These are phyloP conservation scores for Gossypium thurberi DNA, from an alignment of 345 rosid species.

Conservation along the genomic window DNA sequence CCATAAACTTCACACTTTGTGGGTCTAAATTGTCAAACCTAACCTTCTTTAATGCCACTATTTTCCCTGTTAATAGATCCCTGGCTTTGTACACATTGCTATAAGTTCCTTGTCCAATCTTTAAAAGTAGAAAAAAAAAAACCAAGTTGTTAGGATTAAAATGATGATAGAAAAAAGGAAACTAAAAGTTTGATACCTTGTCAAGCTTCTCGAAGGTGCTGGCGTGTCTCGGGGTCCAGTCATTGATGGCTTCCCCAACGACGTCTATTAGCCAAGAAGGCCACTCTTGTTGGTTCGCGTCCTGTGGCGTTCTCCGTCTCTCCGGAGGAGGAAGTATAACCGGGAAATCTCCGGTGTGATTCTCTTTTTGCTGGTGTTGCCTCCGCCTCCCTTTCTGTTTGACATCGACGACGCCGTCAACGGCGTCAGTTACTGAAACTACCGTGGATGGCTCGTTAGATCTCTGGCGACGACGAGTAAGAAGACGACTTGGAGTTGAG, in stretches of 20 bases:
- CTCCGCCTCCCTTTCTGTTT: constrained; percentile 20
- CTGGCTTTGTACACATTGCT: constrained; percentile 91
- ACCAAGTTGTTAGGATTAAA: neutral
- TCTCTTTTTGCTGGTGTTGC: constrained; percentile 24
- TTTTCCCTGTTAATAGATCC: constrained; percentile 72
- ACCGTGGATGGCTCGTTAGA: constrained; percentile 19
- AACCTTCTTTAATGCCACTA: constrained; percentile 89
- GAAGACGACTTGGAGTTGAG: neutral
- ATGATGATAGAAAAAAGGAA: neutral
- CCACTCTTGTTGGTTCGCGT: constrained; percentile 51
- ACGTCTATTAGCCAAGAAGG: constrained; percentile 76
- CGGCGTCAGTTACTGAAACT: constrained; percentile 24
- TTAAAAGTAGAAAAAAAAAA: neutral
- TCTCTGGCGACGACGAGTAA: constrained; percentile 21
- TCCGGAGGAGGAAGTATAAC: constrained; percentile 24
- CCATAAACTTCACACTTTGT: constrained; percentile 93
- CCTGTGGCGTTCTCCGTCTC: constrained; percentile 23
- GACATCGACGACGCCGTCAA: constrained; percentile 16
- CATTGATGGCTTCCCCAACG: constrained; percentile 65
- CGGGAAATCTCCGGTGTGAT: constrained; percentile 33
- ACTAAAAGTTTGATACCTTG: constrained; percentile 34
- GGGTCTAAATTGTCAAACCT: constrained; percentile 85
- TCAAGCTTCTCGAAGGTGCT: constrained; percentile 75
- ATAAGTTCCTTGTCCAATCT: constrained; percentile 98
- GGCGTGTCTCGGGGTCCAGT: constrained; percentile 75